Percentiles rank a stretch among this genome's conserved stretches.
phyloP scores from a whole-genome alignment of 75 land plant species.

The Selaginella tamariscina region DNA sequence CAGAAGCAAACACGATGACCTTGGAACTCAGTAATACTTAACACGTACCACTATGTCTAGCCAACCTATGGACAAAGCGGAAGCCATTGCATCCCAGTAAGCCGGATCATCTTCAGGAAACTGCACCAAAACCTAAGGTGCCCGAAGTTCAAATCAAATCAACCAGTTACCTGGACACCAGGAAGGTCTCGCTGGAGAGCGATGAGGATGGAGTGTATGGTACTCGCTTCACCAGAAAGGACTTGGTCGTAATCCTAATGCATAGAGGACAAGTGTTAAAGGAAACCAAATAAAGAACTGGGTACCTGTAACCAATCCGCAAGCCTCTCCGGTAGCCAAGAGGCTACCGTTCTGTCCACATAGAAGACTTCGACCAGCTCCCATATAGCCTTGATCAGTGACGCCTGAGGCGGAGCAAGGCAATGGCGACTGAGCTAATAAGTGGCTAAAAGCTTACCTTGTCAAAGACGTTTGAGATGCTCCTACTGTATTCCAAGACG shows the following conservation, averaged over 20 bases:
- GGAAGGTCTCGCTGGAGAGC: constrained; percentile 49
- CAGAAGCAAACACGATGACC: neutral
- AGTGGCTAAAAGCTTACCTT: constrained; percentile 33
- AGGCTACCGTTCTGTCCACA: constrained; percentile 60
- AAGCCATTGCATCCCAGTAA: constrained; percentile 79
- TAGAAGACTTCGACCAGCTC: constrained; percentile 73
- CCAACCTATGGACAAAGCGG: constrained; percentile 90
- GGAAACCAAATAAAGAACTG: constrained; percentile 13
- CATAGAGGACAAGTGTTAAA: neutral
- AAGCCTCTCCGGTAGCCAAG: constrained; percentile 78
- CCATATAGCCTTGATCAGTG: constrained; percentile 70
- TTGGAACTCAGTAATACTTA: too few relatives aligned
- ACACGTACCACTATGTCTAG: constrained; percentile 69
- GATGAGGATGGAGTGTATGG: constrained; percentile 52
- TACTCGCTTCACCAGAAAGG: constrained; percentile 34
- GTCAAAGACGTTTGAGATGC: constrained; percentile 35
- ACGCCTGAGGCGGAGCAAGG: constrained; percentile 22
- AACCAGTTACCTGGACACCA: constrained; percentile 43
- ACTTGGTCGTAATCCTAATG: constrained; percentile 62
- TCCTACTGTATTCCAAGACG: constrained; percentile 69
- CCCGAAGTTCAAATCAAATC: too few relatives aligned
- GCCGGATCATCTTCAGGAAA: constrained; percentile 71
- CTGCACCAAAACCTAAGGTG: too few relatives aligned
- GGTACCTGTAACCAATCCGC: constrained; percentile 86
- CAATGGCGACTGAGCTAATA: neutral